Evolutionary conservation across 2,329 filamentous ascomycete genomes (phyloP).

Genomic region (Cercospora brassicicola): DNA sequence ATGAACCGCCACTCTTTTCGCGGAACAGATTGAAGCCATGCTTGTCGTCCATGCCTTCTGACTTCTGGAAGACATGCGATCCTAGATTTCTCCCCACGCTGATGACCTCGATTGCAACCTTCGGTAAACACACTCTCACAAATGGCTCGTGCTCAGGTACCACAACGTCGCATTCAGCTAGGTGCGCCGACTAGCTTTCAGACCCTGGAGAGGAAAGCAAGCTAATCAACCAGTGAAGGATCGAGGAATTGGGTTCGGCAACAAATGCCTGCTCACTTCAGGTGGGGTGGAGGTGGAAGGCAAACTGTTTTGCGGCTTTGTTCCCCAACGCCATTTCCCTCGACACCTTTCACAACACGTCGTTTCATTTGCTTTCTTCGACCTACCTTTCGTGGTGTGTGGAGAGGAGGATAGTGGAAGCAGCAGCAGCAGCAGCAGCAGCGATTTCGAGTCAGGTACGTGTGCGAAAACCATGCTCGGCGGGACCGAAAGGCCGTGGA

Average conservation of each 20-base stretch:
- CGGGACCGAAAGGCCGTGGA: not conserved
- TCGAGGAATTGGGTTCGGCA: slow-evolving; percentile 8
- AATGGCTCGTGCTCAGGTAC: slow-evolving; percentile 5
- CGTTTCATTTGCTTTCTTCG: slow-evolving; percentile 8
- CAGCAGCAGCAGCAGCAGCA: slow-evolving; percentile 8
- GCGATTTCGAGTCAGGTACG: not conserved
- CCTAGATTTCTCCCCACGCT: not conserved
- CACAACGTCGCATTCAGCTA: slow-evolving; percentile 5
- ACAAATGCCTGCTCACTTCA: slow-evolving; percentile 9
- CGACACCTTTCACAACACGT: slow-evolving; percentile 3
- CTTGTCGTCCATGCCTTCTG: not conserved
- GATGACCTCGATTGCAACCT: not conserved
- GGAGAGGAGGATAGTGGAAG: slow-evolving; percentile 15
- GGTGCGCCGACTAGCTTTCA: not conserved
- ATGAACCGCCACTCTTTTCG: not conserved
- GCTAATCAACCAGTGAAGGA: not conserved
- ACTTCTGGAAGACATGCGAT: not conserved
- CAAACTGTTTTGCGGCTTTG: slow-evolving; percentile 7
- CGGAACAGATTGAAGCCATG: not conserved
- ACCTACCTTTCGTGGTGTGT: slow-evolving; percentile 14
- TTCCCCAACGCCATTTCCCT: not conserved
- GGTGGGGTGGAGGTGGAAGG: slow-evolving; percentile 7
- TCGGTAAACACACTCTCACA: not conserved
- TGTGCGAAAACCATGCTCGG: not conserved
- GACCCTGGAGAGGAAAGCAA: not conserved